These are phyloP conservation scores for Elaeis guineensis DNA, from an alignment of 176 grass and related monocot genomes.

Conservation along the genomic window DNA sequence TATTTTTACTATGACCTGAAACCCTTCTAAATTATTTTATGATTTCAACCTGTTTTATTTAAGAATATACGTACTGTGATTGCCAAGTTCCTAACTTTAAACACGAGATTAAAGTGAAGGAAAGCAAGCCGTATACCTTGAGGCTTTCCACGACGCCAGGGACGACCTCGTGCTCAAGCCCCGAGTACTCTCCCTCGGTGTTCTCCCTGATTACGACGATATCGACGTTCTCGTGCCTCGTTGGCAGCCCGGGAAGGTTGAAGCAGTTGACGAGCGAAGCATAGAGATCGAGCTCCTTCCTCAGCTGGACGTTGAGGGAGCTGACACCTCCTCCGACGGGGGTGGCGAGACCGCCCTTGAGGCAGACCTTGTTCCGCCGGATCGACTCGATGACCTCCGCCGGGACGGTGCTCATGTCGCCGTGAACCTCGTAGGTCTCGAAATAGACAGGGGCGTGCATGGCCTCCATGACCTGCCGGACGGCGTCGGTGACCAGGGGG, in stretches of 20 bases:
- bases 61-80: no score
- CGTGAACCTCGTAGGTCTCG: slow-evolving; percentile 87
- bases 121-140: slow-evolving; percentile 36
- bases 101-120: background rate
- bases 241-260: slow-evolving; percentile 70
- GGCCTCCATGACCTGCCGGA: slow-evolving; percentile 72
- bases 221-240: slow-evolving; percentile 71
- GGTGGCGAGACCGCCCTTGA: slow-evolving; percentile 72
- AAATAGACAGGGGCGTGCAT: slow-evolving; percentile 94
- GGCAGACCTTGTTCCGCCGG: slow-evolving; percentile 78
- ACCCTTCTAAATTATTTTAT: no score
- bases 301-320: slow-evolving; percentile 82
- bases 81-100: no score
- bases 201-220: slow-evolving; percentile 98
- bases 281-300: slow-evolving; percentile 91
- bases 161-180: slow-evolving; percentile 94
- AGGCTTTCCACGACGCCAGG: slow-evolving; percentile 89
- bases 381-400: slow-evolving; percentile 82
- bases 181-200: slow-evolving; percentile 92
- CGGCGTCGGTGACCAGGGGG: slow-evolving; percentile 72
- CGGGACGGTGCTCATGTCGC: slow-evolving; percentile 75
- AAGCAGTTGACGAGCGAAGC: slow-evolving; percentile 81
- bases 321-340: slow-evolving; percentile 75
- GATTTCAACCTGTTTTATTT: no score
- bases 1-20: no score